Base-by-base conservation (phyloP, 2,329 filamentous ascomycete species). In the Magnaporthales sp. region DNA sequence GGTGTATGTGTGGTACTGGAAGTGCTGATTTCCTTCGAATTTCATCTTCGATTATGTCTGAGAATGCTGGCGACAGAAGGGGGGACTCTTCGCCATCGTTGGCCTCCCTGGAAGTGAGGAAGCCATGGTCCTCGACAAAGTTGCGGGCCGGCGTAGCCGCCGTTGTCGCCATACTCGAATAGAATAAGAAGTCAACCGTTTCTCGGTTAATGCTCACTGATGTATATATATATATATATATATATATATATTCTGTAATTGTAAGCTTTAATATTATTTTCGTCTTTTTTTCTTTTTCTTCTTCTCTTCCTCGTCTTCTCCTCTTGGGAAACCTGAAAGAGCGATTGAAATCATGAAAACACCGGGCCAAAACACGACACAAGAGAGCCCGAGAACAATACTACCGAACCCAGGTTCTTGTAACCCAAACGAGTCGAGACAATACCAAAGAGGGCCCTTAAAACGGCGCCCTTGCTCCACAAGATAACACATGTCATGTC, bases 1-100 rank as follows among this genome's bases (percentile, higher is more conserved):
- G 71, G 66, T 72, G 70, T n/a, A 68, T 67, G 62, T 63, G 64
- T 19, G 69, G 68, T 24, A 46, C 38, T 19, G 38, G 38, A 13
- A 1, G 6, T 67, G 70, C 30, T 69, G 67, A 1, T 46, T 46
- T 46, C 15, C 15, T n/a, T 46, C 15, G 38, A n/a, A n/a, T n/a
- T n/a, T 46, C 38, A 7, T 46, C 38, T 32, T 32, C 9, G 31
- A 11, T n/a, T n/a, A n/a, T 46, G 19, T 46, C 38, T 13, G 32
- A 3, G 32, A 4, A 4, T 11, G 5, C 15, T 7, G 38, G 38
- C 15, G 38, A 46, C 38, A 46, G 5, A 9, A 46, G 38, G 8
- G 38, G 38, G 5, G 38, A 46, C n/a, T 13, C 8, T 46, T 46
- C 38, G 38, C 38, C 15, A 2, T n/a, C 4, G 38, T 7, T 46